Percentiles rank a stretch among this genome's conserved stretches.
phyloP scores from a whole-genome alignment of 768 basidiomycete genomes.

The Mycena alexandri region DNA sequence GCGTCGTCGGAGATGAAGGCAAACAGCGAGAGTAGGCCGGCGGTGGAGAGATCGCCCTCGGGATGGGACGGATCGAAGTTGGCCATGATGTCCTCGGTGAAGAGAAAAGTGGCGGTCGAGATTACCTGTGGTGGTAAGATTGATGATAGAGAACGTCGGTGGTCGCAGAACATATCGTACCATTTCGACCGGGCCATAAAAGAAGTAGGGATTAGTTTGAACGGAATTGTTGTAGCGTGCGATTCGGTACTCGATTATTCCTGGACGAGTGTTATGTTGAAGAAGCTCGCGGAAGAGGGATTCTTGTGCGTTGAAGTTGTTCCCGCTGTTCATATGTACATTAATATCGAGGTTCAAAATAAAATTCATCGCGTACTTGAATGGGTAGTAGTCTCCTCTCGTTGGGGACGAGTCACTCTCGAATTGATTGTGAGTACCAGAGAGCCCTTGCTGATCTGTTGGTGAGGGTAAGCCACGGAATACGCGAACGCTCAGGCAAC shows the following conservation, averaged over 20 bases:
- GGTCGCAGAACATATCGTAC: background rate
- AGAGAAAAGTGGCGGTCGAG: background rate
- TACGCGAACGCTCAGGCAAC: background rate
- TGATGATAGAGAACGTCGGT: background rate
- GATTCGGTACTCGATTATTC: background rate
- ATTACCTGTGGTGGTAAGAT: background rate
- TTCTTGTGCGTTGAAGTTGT: background rate
- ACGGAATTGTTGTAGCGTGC: background rate
- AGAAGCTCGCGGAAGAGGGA: background rate
- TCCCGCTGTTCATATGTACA: background rate
- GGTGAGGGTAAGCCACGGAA: background rate
- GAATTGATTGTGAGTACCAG: slow-evolving; percentile 14
- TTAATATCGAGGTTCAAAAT: background rate
- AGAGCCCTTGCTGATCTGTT: background rate
- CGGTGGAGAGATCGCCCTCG: background rate
- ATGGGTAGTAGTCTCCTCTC: background rate
- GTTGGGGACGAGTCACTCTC: slow-evolving; percentile 9
- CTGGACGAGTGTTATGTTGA: background rate
- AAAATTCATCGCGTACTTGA: background rate
- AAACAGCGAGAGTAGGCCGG: background rate
- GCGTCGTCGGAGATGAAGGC: background rate
- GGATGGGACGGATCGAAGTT: background rate
- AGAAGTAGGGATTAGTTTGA: slow-evolving; percentile 9
- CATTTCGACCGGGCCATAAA: background rate
- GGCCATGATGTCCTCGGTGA: background rate